Evolutionary conservation across 148 eudicot genomes (phyloP), one percentile per base, ranked within the genome.

Genomic region (Tetragonia tetragonoides): DNA sequence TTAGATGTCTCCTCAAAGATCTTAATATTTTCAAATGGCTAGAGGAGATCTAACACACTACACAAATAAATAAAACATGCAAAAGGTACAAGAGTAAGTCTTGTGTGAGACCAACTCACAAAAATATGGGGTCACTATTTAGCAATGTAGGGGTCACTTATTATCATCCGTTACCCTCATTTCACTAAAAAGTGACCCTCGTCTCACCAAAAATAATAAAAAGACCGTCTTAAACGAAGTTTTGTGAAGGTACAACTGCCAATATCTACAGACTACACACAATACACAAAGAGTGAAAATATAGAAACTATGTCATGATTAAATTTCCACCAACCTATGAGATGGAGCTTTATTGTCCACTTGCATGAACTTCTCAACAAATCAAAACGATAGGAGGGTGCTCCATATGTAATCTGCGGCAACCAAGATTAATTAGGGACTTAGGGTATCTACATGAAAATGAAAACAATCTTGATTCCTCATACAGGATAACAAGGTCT

Each of bases 391-490:
- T 82, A 89, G 74, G 77, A 82, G 69, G 98, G 98, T 66, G 92
- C 89, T 78, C 98, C 98, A 81, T 94, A 94, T 72, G 98, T 94
- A 67, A 94, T 85, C 98, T 94, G 86, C 85, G 81, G 44, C 75
- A 80, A 60, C 61, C 69, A 66, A 59, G 70, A 70, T 41, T 54
- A 9, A 20, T 77, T 40, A 76, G 42, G n/a, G n/a, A n/a, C n/a
- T n/a, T n/a, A n/a, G n/a, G n/a, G 66, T 68, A 44, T 5, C 44
- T 23, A 53, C 39, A 68, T 39, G 17, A 39, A 47, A 41, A 41
- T 6, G n/a, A 56, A 65, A 39, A n/a, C 34, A 5, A 38, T 28
- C 28, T 14, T 40, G 59, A 65, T 18, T 57, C 11, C 54, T 34
- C 8, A 12, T 23, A 17, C 7, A 74, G 38, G 14, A 69, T 39